These are phyloP conservation scores for Parathielavia appendiculata DNA, from an alignment of 495 filamentous ascomycete genomes.

Conservation along the genomic window DNA sequence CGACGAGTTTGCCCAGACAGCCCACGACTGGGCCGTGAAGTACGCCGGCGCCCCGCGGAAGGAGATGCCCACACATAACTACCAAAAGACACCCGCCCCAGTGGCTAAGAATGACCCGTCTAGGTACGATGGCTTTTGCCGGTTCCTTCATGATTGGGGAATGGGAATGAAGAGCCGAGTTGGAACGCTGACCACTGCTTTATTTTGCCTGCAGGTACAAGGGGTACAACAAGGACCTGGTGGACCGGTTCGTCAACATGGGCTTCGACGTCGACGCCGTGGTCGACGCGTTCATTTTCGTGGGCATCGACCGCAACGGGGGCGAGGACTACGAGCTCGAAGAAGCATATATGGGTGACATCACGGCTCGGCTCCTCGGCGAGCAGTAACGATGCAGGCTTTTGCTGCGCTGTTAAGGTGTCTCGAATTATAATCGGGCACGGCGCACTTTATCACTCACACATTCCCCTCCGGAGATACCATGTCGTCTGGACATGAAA, in stretches of 20 bases:
- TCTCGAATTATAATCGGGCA: background rate
- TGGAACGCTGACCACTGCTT: background rate
- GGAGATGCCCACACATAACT: slow-evolving; percentile 18
- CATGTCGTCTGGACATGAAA: background rate
- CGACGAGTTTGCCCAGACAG: slow-evolving; percentile 72
- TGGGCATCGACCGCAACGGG: slow-evolving; percentile 71
- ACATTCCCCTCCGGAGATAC: background rate
- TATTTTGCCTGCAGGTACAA: slow-evolving; percentile 57
- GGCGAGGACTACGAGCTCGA: slow-evolving; percentile 79
- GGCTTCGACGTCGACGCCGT: slow-evolving; percentile 88
- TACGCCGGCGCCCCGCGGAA: slow-evolving; percentile 72
- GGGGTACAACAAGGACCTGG: slow-evolving; percentile 80
- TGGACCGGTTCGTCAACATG: slow-evolving; percentile 89
- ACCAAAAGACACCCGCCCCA: slow-evolving; percentile 8
- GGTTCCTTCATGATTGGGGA: background rate
- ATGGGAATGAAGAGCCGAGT: background rate
- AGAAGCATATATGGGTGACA: slow-evolving; percentile 82
- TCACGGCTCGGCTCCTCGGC: slow-evolving; percentile 77
- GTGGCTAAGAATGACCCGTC: slow-evolving; percentile 32
- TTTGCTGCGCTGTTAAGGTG: too few species aligned
- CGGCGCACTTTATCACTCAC: background rate
- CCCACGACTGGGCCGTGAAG: slow-evolving; percentile 82
- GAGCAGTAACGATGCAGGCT: slow-evolving; percentile 50
- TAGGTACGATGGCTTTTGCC: slow-evolving; percentile 28
- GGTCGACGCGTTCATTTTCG: slow-evolving; percentile 75